A percentile compares a stretch with the other conserved stretches of the same genome.
Conservation (phyloP, 441 rosid species). For the Adansonia grandidieri region DNA sequence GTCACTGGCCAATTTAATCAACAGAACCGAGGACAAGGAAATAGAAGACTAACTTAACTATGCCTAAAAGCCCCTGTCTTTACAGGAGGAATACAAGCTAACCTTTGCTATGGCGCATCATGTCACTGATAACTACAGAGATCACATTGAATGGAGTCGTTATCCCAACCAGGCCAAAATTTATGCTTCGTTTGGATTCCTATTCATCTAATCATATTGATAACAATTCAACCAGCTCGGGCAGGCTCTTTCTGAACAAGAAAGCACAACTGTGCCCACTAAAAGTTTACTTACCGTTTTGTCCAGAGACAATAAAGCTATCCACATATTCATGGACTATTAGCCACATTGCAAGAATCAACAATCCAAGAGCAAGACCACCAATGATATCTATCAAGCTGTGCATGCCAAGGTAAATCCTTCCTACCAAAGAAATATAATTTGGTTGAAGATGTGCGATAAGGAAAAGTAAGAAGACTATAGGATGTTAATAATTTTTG, state of each 20-base stretch:
- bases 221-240: slow-evolving; percentile 20
- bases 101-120: not conserved
- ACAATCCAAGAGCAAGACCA: slow-evolving; percentile 74
- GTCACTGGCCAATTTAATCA: not conserved
- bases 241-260: not conserved
- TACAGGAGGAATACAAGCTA: not conserved
- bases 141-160: not conserved
- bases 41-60: not conserved
- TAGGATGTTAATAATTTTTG: slow-evolving; percentile 4
- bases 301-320: slow-evolving; percentile 67
- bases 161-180: not conserved
- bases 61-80: slow-evolving; percentile 10
- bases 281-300: slow-evolving; percentile 63
- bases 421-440: slow-evolving; percentile 64
- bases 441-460: slow-evolving; percentile 25
- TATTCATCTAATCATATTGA: slow-evolving; percentile 20
- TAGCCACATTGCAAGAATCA: slow-evolving; percentile 78
- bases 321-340: slow-evolving; percentile 58
- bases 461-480: slow-evolving; percentile 11
- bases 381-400: slow-evolving; percentile 76
- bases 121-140: not conserved
- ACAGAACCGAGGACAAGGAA: not conserved
- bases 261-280: not conserved
- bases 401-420: slow-evolving; percentile 99
- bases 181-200: not conserved